Evolutionary conservation across 129 eudicot genomes (phyloP).

Genomic region (Helianthus annuus): DNA sequence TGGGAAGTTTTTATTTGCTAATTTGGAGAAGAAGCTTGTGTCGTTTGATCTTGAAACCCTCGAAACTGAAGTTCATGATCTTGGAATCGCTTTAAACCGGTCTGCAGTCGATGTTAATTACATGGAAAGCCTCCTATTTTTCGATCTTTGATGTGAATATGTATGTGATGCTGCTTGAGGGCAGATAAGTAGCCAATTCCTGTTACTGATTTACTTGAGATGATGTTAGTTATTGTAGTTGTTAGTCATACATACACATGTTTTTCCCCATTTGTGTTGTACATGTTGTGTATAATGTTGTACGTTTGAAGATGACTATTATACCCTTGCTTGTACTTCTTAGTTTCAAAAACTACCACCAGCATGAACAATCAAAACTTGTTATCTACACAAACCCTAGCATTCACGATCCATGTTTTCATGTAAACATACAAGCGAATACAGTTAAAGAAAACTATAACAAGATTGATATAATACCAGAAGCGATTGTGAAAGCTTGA

Average conservation of each 20-base stretch:
- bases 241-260: not conserved
- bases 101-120: constrained; percentile 23
- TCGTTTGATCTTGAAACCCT: constrained; percentile 28
- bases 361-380: too few relatives aligned
- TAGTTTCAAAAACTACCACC: not conserved
- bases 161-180: not conserved
- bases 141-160: not conserved
- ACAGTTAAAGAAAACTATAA: too few relatives aligned
- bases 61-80: constrained; percentile 15
- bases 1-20: constrained; percentile 20
- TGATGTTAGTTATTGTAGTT: not conserved
- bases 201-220: not conserved
- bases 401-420: too few relatives aligned
- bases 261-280: not conserved
- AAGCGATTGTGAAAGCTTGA: too few relatives aligned
- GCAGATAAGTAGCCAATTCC: constrained; percentile 2
- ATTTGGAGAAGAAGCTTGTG: constrained; percentile 25
- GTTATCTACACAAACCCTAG: too few relatives aligned
- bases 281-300: not conserved
- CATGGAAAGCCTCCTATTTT: constrained; percentile 27
- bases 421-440: too few relatives aligned
- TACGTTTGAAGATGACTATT: not conserved
- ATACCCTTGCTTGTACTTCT: not conserved
- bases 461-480: too few relatives aligned
- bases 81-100: constrained; percentile 19